Evolutionary conservation across 768 basidiomycete species (phyloP).

Genomic region (Lactifluus subvellereus): DNA sequence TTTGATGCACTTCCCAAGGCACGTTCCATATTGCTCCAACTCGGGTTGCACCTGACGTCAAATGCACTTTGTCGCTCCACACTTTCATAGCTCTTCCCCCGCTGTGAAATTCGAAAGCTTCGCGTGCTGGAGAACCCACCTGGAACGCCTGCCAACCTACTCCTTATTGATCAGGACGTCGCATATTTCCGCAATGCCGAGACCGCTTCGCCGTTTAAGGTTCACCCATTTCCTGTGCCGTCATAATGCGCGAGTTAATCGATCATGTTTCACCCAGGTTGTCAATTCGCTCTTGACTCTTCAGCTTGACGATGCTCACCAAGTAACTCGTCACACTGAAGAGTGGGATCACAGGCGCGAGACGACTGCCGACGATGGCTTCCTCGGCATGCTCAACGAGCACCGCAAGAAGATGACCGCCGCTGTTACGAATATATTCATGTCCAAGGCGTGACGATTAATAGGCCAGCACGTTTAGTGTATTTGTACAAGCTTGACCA

Average conservation of each 20-base stretch:
- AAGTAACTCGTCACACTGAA: slow-evolving; percentile 38
- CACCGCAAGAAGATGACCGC: slow-evolving; percentile 41
- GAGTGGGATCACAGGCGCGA: slow-evolving; percentile 41
- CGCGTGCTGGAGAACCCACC: slow-evolving; percentile 39
- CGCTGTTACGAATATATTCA: slow-evolving; percentile 32
- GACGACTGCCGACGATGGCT: slow-evolving; percentile 37
- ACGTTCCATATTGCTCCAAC: neutral
- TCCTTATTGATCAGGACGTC: slow-evolving; percentile 46
- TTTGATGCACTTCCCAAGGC: slow-evolving; percentile 44
- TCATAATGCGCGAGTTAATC: neutral
- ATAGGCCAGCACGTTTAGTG: neutral
- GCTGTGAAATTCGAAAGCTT: slow-evolving; percentile 39
- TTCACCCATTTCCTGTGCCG: slow-evolving; percentile 6
- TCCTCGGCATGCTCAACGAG: slow-evolving; percentile 42
- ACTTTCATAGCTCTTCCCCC: slow-evolving; percentile 36
- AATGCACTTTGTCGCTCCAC: neutral
- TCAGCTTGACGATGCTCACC: slow-evolving; percentile 35
- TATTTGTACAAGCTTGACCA: slow-evolving; percentile 9
- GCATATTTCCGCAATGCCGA: slow-evolving; percentile 38
- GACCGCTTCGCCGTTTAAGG: slow-evolving; percentile 39
- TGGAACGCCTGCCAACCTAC: slow-evolving; percentile 33
- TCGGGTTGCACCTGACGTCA: neutral
- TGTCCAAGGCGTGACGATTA: slow-evolving; percentile 28
- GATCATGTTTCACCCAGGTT: slow-evolving; percentile 23
- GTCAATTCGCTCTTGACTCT: slow-evolving; percentile 41